Evolutionary conservation across 768 basidiomycete species (phyloP), one percentile per base, ranked within the genome.

Genomic region (Fomitopsis serialis): DNA sequence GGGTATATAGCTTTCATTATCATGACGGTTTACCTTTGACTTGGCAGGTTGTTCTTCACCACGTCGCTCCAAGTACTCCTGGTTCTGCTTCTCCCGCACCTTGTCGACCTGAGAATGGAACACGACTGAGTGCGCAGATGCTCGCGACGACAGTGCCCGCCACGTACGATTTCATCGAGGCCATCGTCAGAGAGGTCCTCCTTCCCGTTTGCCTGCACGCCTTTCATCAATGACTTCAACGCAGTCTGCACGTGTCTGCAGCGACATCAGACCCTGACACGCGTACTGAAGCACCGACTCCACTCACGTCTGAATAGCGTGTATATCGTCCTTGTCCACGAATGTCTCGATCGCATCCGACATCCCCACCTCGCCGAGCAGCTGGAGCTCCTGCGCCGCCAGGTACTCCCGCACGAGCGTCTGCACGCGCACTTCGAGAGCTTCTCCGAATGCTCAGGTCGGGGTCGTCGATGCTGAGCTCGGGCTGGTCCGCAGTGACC

Each of bases 241-340:
- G 81, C 75, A 37, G 68, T 72, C 27, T 63, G 68, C 10, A 92
- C 89, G 68, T 92, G 89, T 42, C 89, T 92, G 59, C 54, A 44
- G 45, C n/a, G 22, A 27, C 43, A 42, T 32, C 53, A 52, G 34
- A n/a, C n/a, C n/a, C n/a, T n/a, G n/a, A n/a, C n/a, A n/a, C n/a
- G n/a, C n/a, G n/a, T n/a, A n/a, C n/a, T n/a, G n/a, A n/a, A n/a
- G n/a, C 23, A 25, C 21, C 23, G 15, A n/a, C 27, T 48, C 13
- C 3, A 79, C 88, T 59, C 58, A 94, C 93, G 74, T 79, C 58
- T 85, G 81, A 64, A 99, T 96, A 9, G 96, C 92, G 73, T 94
- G 89, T 25, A 82, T 84, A 68, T 97, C 94, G 63, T 98, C 96
- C 76, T 99, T 99, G 68, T 98, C 95, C 54, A 99, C 95, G 70